Base-by-base conservation (phyloP, 2,329 filamentous ascomycete species). In the Onygenales sp. region DNA sequence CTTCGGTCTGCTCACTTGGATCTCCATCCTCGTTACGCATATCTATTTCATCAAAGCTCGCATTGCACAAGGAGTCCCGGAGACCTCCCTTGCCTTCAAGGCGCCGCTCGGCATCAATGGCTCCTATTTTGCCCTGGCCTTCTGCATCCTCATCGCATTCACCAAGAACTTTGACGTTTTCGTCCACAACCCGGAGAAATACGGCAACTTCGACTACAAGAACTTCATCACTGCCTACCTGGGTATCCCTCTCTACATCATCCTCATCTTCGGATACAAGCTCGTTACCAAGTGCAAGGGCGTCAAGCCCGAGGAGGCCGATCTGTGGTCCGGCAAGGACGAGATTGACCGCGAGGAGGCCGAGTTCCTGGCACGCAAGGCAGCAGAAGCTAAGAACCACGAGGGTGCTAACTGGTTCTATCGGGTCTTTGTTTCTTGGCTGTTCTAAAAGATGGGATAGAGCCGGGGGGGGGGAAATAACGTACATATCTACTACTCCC, bases 161-260 rank as follows among this genome's bases (percentile, higher is more conserved):
- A 92, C 88, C 64, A 94, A 93, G 79, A 91, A 89, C 76, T 93
- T 83, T 70, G 77, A 80, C 53, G 71, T 90, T 3, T 73, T 89
- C 38, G 84, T 86, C 2, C 69, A 67, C 55, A 68, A 62, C 43
- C 52, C 66, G 61, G 63, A 72, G 60, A 56, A 43, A 9, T 89
- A 86, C 3, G 80, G 82, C 41, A 89, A 57, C 52, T 78, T 73
- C 69, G 63, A 62, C 43, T 58, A 71, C 41, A 68, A 70, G 36
- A 64, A 66, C 54, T 79, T 78, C 62, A 65, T 78, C 54, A 76
- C 74, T 1, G 70, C 73, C 4, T 76, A 77, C 56, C 60, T 76
- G 7, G 72, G 71, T 13, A 58, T 69, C 45, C 65, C 65, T 10
- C 63, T 73, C 43, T 74, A 71, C 64, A 61, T 72, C 44, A 63